Percentiles rank a stretch among this genome's conserved stretches.
Conservation (phyloP, 208 protist species). For the Trypanosoma avium region DNA sequence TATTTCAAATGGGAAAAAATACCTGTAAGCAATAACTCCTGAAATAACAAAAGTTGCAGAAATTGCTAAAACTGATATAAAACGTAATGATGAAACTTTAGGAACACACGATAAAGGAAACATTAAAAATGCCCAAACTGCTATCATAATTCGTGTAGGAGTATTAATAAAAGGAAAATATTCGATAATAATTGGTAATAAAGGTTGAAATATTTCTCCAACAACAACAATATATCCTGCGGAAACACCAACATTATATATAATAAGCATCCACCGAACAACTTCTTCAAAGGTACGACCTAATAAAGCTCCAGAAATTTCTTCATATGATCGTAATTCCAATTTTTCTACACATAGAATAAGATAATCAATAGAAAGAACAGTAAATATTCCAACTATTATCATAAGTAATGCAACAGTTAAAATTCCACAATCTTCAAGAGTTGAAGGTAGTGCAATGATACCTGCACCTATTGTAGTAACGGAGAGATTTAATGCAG, state of each 20-base stretch:
- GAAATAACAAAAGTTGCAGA: constrained; percentile 56
- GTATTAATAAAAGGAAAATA: constrained; percentile 46
- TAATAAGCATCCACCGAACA: constrained; percentile 73
- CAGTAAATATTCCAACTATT: constrained; percentile 47
- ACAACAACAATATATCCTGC: constrained; percentile 79
- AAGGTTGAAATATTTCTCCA: constrained; percentile 63
- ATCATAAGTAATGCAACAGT: constrained; percentile 41
- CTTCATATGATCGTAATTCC: constrained; percentile 74
- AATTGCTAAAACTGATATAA: constrained; percentile 52
- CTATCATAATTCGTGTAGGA: constrained; percentile 38
- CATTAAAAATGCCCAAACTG: constrained; percentile 50
- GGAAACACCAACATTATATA: constrained; percentile 67
- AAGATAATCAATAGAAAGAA: constrained; percentile 78
- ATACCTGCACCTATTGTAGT: constrained; percentile 74
- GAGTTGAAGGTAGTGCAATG: constrained; percentile 56
- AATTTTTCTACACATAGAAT: constrained; percentile 62
- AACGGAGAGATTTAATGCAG: constrained; percentile 63
- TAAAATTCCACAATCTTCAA: constrained; percentile 65
- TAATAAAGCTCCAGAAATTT: constrained; percentile 69
- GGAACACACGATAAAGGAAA: constrained; percentile 61
- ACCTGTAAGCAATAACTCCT: constrained; percentile 56
- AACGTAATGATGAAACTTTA: constrained; percentile 40
- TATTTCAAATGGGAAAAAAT: constrained; percentile 40
- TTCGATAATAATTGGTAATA: constrained; percentile 46
- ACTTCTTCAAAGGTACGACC: constrained; percentile 59